Conservation (phyloP, 2,329 filamentous ascomycete species). For the Davidsoniella neocaledoniae region DNA sequence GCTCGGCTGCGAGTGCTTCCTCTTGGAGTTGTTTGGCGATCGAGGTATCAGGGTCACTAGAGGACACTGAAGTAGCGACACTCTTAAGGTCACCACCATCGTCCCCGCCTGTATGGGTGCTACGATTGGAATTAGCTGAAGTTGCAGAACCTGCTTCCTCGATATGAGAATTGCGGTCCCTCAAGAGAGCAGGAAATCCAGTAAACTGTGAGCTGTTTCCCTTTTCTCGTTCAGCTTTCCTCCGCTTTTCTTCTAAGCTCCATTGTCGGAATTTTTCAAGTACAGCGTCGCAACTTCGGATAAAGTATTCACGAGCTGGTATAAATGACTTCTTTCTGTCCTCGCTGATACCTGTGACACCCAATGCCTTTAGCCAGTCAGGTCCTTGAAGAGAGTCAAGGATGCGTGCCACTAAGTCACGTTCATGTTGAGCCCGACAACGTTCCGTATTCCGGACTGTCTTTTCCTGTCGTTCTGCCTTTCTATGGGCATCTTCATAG, state of each 20-base stretch:
- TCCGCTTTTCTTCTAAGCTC: constrained; percentile 76
- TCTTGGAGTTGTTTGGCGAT: constrained; percentile 60
- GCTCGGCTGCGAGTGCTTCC: constrained; percentile 34
- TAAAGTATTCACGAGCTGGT: constrained; percentile 68
- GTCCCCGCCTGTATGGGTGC: background rate
- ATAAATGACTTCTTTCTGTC: constrained; percentile 75
- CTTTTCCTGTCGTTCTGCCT: constrained; percentile 42
- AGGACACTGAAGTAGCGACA: constrained; percentile 11
- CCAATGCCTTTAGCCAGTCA: constrained; percentile 88
- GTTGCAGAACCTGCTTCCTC: constrained; percentile 18
- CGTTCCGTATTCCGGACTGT: constrained; percentile 48
- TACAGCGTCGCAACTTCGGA: constrained; percentile 63
- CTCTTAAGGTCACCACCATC: constrained; percentile 16
- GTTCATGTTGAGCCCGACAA: constrained; percentile 48
- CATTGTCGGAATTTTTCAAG: constrained; percentile 77
- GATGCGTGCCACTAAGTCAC: constrained; percentile 45
- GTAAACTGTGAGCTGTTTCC: constrained; percentile 16
- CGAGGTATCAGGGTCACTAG: constrained; percentile 46
- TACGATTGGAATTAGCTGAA: constrained; percentile 14
- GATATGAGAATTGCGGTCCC: constrained; percentile 14
- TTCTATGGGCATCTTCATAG: constrained; percentile 38
- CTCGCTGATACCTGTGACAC: constrained; percentile 71
- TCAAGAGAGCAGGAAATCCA: constrained; percentile 5
- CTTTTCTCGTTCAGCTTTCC: constrained; percentile 61
- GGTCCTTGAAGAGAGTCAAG: constrained; percentile 75